Evolutionary conservation across 331 rosid species (phyloP), one percentile per base, ranked within the genome.

Genomic region (Acacia concinna): DNA sequence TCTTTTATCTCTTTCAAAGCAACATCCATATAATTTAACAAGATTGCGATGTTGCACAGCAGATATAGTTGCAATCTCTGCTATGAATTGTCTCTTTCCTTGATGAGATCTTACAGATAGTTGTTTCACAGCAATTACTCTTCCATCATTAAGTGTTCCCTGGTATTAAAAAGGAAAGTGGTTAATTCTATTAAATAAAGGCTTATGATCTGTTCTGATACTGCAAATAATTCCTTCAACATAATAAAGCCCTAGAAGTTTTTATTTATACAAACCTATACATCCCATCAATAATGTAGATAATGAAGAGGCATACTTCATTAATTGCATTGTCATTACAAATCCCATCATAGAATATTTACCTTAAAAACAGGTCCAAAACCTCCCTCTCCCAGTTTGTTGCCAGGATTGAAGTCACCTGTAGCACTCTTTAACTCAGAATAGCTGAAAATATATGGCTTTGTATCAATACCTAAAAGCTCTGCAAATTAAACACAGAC

Each of bases 301-400:
- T 35, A 68, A 43, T 30, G 40, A 78, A 34, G 32, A 28, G 60
- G 71, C 17, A 65, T 15, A 18, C 2, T n/a, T 15, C 15, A 73
- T 66, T 11, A n/a, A 40, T 35, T 17, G 46, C 30, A 30, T 27
- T 59, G 13, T 67, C 5, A 63, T 74, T 40, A 62, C 28, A 31
- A 28, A 77, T 62, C 47, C 20, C 20, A 0, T 46, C 6, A 46
- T 4, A 46, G 52, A 46, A 46, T 46, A 46, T 14, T 46, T 7
- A 46, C 52, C 52, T 46, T 46, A 46, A 3, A 90, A 70, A 94
- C 96, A 41, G 90, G 94, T 83, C 97, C 94, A 78, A 93, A 91
- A 78, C 98, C 98, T 84, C 98, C 98, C 76, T 94, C 96, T 62
- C 98, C 96, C 64, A 91, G 91, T 83, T 90, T 94, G 67, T 91